phyloP scores from a whole-genome alignment of 2,329 filamentous ascomycete species.

The Lecanicillium sp. region DNA sequence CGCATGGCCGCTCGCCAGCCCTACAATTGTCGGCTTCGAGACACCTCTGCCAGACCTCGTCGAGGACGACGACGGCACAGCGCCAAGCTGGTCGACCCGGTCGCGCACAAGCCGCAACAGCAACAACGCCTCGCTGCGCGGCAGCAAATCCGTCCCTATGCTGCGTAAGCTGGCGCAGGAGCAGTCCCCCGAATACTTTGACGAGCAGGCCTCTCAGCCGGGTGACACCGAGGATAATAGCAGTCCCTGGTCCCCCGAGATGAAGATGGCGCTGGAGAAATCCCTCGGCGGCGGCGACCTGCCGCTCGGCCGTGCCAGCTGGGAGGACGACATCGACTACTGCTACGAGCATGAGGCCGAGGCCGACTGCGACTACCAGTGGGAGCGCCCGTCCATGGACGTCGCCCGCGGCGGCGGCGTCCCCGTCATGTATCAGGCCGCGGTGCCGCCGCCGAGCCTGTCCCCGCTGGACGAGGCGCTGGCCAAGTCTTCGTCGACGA shows the following conservation, averaged over 20 bases:
- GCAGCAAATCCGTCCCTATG: constrained; percentile 50
- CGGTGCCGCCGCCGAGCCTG: neutral
- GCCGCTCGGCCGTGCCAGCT: constrained; percentile 42
- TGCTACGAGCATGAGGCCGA: constrained; percentile 64
- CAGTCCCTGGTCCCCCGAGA: neutral
- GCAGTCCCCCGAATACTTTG: constrained; percentile 22
- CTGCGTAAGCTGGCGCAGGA: constrained; percentile 39
- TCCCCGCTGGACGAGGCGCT: constrained; percentile 22
- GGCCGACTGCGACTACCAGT: constrained; percentile 60
- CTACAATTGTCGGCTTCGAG: constrained; percentile 29
- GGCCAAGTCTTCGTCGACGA: constrained; percentile 17
- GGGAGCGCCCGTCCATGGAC: constrained; percentile 54
- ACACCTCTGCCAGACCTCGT: constrained; percentile 51
- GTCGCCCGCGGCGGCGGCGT: constrained; percentile 21
- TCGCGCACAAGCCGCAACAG: constrained; percentile 41
- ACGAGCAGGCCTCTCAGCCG: constrained; percentile 6
- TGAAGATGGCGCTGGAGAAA: constrained; percentile 13
- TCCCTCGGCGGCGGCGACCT: constrained; percentile 24
- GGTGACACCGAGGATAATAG: constrained; percentile 1
- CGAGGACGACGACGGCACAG: constrained; percentile 54
- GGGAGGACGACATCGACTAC: constrained; percentile 67
- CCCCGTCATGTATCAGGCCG: neutral
- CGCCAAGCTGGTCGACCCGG: constrained; percentile 28
- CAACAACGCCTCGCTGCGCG: constrained; percentile 46
- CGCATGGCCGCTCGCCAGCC: constrained; percentile 35